Percentiles rank a stretch among this genome's conserved stretches.
These are phyloP conservation scores for Fusarium drepaniforme DNA, from an alignment of 2,329 filamentous ascomycete genomes.

Conservation along the genomic window DNA sequence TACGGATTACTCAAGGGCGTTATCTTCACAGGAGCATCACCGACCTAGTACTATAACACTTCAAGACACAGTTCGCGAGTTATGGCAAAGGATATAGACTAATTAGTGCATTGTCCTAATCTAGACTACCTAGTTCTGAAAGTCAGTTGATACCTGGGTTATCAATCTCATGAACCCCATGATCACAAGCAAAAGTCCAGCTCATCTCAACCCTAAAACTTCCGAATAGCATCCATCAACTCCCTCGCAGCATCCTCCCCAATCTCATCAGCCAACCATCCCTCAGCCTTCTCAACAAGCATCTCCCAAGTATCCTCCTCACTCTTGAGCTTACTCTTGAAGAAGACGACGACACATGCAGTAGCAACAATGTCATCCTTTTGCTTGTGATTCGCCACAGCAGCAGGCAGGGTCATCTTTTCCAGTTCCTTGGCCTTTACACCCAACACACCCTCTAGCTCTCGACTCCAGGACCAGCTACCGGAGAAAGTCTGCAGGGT, in stretches of 20 bases:
- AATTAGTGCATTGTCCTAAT: neutral
- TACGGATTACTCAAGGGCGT: neutral
- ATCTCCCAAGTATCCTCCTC: conserved; percentile 73
- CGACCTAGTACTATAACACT: neutral
- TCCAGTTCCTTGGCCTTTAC: conserved; percentile 14
- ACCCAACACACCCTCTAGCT: conserved; percentile 46
- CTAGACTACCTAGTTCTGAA: neutral
- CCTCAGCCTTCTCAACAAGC: conserved; percentile 69
- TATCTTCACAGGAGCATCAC: neutral
- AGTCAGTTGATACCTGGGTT: neutral
- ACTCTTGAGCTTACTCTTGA: conserved; percentile 58
- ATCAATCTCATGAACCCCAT: neutral
- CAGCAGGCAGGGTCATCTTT: conserved; percentile 14
- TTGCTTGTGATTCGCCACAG: neutral
- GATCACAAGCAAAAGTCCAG: neutral
- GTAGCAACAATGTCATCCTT: conserved; percentile 43
- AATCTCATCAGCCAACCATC: conserved; percentile 56
- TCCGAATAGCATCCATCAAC: conserved; percentile 32
- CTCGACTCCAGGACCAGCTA: conserved; percentile 45
- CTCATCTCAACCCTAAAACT: conserved; percentile 8
- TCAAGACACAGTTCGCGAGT: neutral
- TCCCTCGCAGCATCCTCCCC: conserved; percentile 18
- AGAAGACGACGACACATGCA: conserved; percentile 44
- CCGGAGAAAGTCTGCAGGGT: conserved; percentile 59
- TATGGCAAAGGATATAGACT: neutral